These are phyloP conservation scores for Prototheca cutis DNA, from an alignment of 163 green algal genomes.

Conservation along the genomic window DNA sequence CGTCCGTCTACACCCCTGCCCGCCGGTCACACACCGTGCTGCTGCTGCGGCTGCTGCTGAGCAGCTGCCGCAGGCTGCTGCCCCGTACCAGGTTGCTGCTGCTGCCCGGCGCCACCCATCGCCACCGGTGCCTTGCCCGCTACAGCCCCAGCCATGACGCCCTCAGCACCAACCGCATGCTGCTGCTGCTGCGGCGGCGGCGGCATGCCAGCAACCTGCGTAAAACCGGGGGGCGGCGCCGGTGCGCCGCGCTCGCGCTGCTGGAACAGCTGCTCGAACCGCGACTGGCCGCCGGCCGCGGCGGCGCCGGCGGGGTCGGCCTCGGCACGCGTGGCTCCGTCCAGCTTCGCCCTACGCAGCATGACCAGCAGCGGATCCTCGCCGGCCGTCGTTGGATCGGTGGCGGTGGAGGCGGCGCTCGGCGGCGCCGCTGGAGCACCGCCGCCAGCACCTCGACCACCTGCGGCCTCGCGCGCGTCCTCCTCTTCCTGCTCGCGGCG, in stretches of 20 bases:
- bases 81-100: too few species aligned
- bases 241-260: background rate
- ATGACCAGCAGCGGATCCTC: constrained; percentile 3
- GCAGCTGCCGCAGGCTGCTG: background rate
- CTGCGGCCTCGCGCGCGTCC: background rate
- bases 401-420: background rate
- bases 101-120: too few species aligned
- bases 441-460: background rate
- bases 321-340: background rate
- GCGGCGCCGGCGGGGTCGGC: too few species aligned
- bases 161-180: too few species aligned
- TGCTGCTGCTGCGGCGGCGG: background rate
- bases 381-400: background rate
- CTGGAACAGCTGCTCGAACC: background rate
- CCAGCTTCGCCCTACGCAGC: background rate
- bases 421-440: too few species aligned
- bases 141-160: too few species aligned
- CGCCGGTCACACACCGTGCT: background rate
- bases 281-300: background rate
- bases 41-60: constrained; percentile 1
- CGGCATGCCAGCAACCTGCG: background rate
- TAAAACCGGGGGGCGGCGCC: background rate
- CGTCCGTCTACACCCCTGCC: too few species aligned
- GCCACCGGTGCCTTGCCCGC: too few species aligned
- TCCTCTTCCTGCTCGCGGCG: constrained; percentile 4